Base-by-base conservation (phyloP, 2,329 filamentous ascomycete genomes). In the Aschersonia sp. region DNA sequence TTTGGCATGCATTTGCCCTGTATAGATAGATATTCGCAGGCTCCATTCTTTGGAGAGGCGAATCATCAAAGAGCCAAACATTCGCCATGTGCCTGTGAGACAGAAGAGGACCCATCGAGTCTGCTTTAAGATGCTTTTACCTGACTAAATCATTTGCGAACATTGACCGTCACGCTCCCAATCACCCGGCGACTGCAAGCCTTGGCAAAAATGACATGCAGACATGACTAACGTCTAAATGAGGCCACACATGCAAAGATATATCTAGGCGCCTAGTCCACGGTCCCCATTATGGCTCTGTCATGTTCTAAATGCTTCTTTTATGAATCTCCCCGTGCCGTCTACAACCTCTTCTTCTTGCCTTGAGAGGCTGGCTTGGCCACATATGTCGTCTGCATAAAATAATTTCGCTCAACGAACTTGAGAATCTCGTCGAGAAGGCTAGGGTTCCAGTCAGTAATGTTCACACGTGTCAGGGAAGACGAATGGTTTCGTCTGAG, bases 351-450 rank as follows among this genome's bases (percentile, higher is more conserved):
- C 66, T 79, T 79, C 68, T 79, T 79, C 68, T 79, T 79, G 14
- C 59, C 60, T 61, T 68, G 67, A 42, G 64, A 55, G 14, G 32
- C 60, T 62, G 68, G 67, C 40, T 63, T 55, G 33, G 63, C 57
- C 48, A 59, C 55, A 11, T 59, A 60, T 2, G 62, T 70, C 54
- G 67, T 75, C 55, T 78, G 70, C 56, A 76, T 65, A 60, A 85
- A 85, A 55, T 79, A 74, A 46, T 70, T 67, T 53, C 84, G 74
- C 70, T 96, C 88, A 43, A 84, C 55, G 47, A 80, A 73, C 68
- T 96, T 96, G 57, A 95, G 78, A 3, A 77, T 63, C 66, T 96
- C 88, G 54, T 96, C 88, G 55, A 95, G 84, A 48, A 88, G 54
- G 59, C 84, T 87, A 54, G 5, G 12, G 14, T 45, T 35, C 47